Conservation (phyloP, 768 basidiomycete genomes). For the Phaffia tasmanica region DNA sequence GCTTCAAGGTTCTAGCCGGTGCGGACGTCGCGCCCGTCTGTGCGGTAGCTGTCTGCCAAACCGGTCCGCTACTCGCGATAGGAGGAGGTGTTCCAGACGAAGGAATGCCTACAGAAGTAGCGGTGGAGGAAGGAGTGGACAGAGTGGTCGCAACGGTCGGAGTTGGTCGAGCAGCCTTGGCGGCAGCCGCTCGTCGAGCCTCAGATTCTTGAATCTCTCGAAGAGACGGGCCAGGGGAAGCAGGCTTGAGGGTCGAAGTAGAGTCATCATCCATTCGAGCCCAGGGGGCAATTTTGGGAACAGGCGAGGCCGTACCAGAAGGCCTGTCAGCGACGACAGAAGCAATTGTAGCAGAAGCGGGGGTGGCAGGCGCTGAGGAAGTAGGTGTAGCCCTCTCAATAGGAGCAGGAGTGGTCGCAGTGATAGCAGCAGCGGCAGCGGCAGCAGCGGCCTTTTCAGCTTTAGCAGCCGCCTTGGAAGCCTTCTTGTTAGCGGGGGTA, state of each 20-base stretch:
- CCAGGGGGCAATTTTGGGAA: conserved; percentile 35
- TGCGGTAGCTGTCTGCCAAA: conserved; percentile 42
- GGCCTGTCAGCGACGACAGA: conserved; percentile 1
- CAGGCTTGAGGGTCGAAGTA: conserved; percentile 52
- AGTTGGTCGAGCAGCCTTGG: conserved; percentile 58
- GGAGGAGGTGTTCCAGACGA: conserved; percentile 30
- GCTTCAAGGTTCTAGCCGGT: conserved; percentile 78
- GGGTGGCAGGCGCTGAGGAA: background rate
- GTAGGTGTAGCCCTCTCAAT: conserved; percentile 1
- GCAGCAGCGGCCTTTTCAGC: conserved; percentile 6
- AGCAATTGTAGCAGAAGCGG: conserved; percentile 11
- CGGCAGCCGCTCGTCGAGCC: conserved; percentile 60
- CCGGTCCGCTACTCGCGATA: conserved; percentile 26
- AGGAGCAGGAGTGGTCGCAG: background rate
- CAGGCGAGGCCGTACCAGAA: conserved; percentile 7
- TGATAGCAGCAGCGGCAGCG: background rate
- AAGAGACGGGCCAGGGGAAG: conserved; percentile 50
- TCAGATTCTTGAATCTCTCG: conserved; percentile 95
- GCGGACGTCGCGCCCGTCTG: conserved; percentile 55
- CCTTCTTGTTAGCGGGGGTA: conserved; percentile 45
- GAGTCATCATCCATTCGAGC: conserved; percentile 24
- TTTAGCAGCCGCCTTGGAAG: background rate
- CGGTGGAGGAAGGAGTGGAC: conserved; percentile 25
- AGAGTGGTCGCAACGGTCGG: conserved; percentile 37
- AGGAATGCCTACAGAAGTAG: conserved; percentile 48